Base-by-base conservation (phyloP, 768 basidiomycete genomes). In the Kwoniella sp. region DNA sequence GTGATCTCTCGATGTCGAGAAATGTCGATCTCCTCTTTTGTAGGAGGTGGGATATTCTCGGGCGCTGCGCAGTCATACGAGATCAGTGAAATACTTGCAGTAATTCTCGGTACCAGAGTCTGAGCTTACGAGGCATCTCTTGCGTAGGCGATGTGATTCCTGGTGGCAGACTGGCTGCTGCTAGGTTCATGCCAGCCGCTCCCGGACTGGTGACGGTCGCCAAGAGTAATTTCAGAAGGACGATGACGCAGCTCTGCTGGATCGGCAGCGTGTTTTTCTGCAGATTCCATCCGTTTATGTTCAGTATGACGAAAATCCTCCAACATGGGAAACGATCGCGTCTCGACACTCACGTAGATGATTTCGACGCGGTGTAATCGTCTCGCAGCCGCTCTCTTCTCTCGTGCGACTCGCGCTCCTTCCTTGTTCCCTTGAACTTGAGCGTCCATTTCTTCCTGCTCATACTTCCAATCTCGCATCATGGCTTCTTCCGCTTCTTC, bases 1-100 rank as follows among this genome's bases (percentile, higher is more conserved):
- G 92, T 96, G 71, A 99, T 94, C 81, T 99, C 96, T 41, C 95
- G 90, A 82, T 98, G 95, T 12, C 96, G 87, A 26, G 88, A 89
- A 30, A 94, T 89, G 76, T 99, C 96, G 55, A 91, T 87, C 72
- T 99, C 95, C 65, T 97, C 93, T 13, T 93, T 82, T 0, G 89
- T 90, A 3, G 87, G 89, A 2, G 81, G 75, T 0, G 90, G 89
- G 1, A 87, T 86, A 28, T 68, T 61, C 13, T 76, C 76, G 20
- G 69, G 73, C 61, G 70, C 37, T 31, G 17, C 45, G n/a, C 5
- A 1, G 41, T 38, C 22, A 9, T 20, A n/a, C 22, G 25, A 4
- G 15, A 25, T 58, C 23, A 45, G 38, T n/a, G 20, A 34, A 30
- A 17, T 20, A 34, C 34, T 5, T 34, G 34, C 7, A 34, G 7